Conservation (phyloP, 139 green algal species). For the Coelastrella sp. region DNA sequence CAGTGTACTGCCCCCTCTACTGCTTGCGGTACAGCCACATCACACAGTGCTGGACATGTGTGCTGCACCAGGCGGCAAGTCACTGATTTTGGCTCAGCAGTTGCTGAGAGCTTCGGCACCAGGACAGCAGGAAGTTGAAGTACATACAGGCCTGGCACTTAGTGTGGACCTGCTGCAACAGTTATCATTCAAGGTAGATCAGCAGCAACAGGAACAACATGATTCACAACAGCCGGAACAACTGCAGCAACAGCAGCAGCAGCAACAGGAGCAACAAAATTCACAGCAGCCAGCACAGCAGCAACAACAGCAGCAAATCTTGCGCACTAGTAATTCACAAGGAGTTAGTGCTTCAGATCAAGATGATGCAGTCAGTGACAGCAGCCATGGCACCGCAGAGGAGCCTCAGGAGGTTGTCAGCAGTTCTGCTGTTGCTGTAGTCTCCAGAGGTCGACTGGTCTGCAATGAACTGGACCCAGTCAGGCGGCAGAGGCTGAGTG, state of each 20-base stretch:
- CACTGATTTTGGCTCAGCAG: conserved; percentile 60
- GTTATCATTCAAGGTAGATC: neutral
- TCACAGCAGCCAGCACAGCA: conserved; percentile 7
- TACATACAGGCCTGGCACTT: neutral
- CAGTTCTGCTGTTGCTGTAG: neutral
- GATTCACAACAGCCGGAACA: neutral
- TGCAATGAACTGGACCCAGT: conserved; percentile 65
- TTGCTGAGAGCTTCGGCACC: conserved; percentile 39
- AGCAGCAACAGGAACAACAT: conserved; percentile 22
- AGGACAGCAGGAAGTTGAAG: neutral
- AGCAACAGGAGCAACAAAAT: neutral
- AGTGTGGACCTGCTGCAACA: conserved; percentile 11
- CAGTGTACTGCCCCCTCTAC: conserved; percentile 66
- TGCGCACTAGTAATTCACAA: too few relatives aligned
- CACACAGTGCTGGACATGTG: conserved; percentile 75
- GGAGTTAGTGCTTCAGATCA: neutral
- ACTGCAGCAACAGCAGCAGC: conserved; percentile 20
- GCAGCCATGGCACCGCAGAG: neutral
- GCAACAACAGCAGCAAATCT: neutral
- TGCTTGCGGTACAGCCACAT: conserved; percentile 57
- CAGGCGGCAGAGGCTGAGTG: conserved; percentile 51
- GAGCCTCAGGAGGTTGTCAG: neutral
- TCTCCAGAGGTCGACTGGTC: conserved; percentile 48
- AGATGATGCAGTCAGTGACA: neutral
- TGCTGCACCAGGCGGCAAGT: conserved; percentile 74